Evolutionary conservation across 768 basidiomycete genomes (phyloP).

Genomic region (Amanita phalloides): DNA sequence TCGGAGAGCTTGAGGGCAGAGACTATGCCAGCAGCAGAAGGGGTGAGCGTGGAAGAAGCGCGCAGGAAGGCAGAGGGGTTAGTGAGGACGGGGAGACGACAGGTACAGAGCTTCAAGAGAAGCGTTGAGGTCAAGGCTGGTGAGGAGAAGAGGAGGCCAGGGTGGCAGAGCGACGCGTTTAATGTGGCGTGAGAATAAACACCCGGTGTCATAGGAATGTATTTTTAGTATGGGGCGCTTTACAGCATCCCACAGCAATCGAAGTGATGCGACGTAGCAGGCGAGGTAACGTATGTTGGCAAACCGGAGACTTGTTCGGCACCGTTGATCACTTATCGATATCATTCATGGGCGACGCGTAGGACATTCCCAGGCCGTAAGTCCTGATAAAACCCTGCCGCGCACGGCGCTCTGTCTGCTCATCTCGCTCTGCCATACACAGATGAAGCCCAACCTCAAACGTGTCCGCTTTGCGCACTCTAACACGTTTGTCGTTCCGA

Average conservation of each 20-base stretch:
- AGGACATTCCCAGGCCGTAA: too few species aligned
- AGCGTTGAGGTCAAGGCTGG: conserved; percentile 30
- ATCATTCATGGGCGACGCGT: neutral
- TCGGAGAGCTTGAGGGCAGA: conserved; percentile 28
- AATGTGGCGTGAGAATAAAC: conserved; percentile 15
- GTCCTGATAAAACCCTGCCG: too few species aligned
- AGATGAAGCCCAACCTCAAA: neutral
- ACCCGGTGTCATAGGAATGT: neutral
- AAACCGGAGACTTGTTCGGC: too few species aligned
- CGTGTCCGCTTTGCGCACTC: neutral
- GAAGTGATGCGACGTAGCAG: neutral
- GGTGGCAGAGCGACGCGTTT: conserved; percentile 43
- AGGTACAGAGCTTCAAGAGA: conserved; percentile 30
- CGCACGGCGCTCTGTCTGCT: neutral
- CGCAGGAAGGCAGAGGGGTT: conserved; percentile 9
- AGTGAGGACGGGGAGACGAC: conserved; percentile 16
- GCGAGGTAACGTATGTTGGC: neutral
- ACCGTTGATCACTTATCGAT: neutral
- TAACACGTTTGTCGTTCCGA: neutral
- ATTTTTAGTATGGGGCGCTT: neutral
- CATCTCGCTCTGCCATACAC: neutral
- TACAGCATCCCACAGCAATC: neutral
- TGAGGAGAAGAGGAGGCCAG: conserved; percentile 23
- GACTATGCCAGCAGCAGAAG: conserved; percentile 19
- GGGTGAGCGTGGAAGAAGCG: conserved; percentile 13